Conservation (phyloP, 805 yeast species). For the Myxozyma geophila region DNA sequence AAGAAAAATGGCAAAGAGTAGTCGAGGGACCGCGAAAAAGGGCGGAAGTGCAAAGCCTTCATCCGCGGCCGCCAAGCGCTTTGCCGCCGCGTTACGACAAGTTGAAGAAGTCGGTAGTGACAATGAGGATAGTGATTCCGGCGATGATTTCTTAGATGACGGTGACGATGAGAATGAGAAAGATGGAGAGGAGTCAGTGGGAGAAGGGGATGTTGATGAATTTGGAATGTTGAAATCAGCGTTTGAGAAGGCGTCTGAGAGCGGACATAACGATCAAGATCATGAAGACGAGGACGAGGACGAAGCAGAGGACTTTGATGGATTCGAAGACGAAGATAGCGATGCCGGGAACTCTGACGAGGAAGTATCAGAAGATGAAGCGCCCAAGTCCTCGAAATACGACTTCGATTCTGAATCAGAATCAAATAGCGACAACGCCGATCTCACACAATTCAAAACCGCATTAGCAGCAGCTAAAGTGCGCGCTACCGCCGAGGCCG, state of each 20-base stretch:
- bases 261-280: background rate
- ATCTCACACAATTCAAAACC: conserved; percentile 7
- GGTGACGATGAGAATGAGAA: conserved; percentile 44
- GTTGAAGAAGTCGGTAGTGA: conserved; percentile 46
- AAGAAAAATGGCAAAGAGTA: conserved; percentile 3
- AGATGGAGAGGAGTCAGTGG: conserved; percentile 44
- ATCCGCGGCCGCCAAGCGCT: conserved; percentile 8
- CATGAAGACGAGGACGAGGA: conserved; percentile 12
- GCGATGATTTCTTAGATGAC: conserved; percentile 35
- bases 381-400: conserved; percentile 52
- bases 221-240: conserved; percentile 16
- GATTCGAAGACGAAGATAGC: conserved; percentile 3
- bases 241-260: background rate
- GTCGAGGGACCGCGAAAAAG: background rate
- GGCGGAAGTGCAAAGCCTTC: background rate
- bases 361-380: conserved; percentile 44
- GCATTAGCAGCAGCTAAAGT: conserved; percentile 6
- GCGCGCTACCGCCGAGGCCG: conserved; percentile 15
- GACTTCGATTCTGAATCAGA: conserved; percentile 6
- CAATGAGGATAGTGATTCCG: conserved; percentile 43
- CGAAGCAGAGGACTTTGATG: conserved; percentile 2
- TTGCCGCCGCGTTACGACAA: conserved; percentile 15
- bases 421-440: conserved; percentile 7
- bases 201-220: conserved; percentile 13
- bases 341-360: background rate